Percentiles rank a stretch among this genome's conserved stretches.
These are phyloP conservation scores for Neolentinus lepideus DNA, from an alignment of 1,284 basidiomycete genomes.

Conservation along the genomic window DNA sequence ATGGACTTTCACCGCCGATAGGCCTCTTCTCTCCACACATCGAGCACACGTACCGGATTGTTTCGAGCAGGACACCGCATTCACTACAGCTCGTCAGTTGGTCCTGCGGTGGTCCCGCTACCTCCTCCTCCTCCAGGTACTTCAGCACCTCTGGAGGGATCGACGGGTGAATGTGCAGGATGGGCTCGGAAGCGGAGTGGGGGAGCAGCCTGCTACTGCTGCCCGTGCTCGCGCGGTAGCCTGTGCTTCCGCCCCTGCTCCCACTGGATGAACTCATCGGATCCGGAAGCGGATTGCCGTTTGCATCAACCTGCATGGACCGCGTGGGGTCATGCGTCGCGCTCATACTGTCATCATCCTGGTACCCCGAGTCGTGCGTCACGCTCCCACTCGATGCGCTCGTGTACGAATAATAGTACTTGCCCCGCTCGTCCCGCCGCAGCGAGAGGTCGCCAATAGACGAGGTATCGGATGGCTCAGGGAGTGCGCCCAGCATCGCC, in stretches of 20 bases:
- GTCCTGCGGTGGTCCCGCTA: conserved; percentile 47
- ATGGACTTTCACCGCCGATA: neutral
- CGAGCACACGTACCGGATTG: conserved; percentile 81
- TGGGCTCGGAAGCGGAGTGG: neutral
- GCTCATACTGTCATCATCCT: conserved; percentile 34
- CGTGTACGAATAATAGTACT: conserved; percentile 70
- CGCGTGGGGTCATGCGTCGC: conserved; percentile 23
- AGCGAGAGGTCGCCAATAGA: conserved; percentile 58
- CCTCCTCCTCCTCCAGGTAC: conserved; percentile 29
- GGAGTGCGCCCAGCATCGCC: conserved; percentile 50
- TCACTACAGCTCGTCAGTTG: conserved; percentile 75
- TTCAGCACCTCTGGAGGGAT: conserved; percentile 48
- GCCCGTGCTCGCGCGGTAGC: neutral
- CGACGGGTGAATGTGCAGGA: conserved; percentile 21
- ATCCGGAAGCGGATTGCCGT: neutral
- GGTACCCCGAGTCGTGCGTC: conserved; percentile 37
- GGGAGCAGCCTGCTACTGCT: no score
- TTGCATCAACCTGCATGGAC: conserved; percentile 7
- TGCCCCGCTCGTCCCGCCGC: conserved; percentile 57
- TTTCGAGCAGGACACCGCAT: conserved; percentile 67
- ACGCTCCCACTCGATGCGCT: conserved; percentile 20
- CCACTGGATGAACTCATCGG: neutral
- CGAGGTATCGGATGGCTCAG: conserved; percentile 48
- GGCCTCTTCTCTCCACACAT: conserved; percentile 74
- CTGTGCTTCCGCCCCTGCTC: neutral